Evolutionary conservation across 495 filamentous ascomycete species (phyloP), one percentile per base, ranked within the genome.

Genomic region (Opeltia flavorubescens): DNA sequence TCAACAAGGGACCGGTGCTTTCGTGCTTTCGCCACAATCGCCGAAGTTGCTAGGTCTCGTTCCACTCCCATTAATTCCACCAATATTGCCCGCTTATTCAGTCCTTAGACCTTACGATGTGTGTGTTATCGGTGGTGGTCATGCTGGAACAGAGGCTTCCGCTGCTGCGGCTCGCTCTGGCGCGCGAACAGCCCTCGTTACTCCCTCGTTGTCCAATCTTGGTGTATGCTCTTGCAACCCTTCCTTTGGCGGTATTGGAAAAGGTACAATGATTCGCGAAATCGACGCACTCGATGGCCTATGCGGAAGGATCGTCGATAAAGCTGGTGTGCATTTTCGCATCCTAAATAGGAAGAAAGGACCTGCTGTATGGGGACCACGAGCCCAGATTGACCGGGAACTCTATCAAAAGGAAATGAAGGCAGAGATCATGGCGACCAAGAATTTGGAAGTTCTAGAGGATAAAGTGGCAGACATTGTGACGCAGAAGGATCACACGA

Each of bases 201-300:
- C 91, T 3, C 84, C 81, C 40, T 83, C 78, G 47, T 58, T 88
- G 46, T 78, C 86, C 43, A 94, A 95, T 56, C 81, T 98, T 24
- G 91, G 91, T 29, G 83, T 89, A 18, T 96, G 93, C 65, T 95
- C 89, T 43, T 98, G 91, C 69, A 98, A 98, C 63, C 91, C 91
- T 24, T 91, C 84, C 48, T 94, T 98, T 60, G 91, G 91, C 39
- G 91, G 91, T 27, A 98, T 98, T 54, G 91, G 91, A n/a, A 98
- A 98, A 63, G 91, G 91, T 8, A 95, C 84, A 13, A 96, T 98
- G 73, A 68, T 98, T 28, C 80, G 89, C 2, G 91, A 98, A 62
- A 80, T 98, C 25, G 91, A 98, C 66, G 93, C 91, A 0, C 74
- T 98, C 54, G 91, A 98, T 60, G 91, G 91, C 2, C 72, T 98